These are phyloP conservation scores for Lathyrus oleraceus DNA, from an alignment of 306 rosid species.

Conservation along the genomic window DNA sequence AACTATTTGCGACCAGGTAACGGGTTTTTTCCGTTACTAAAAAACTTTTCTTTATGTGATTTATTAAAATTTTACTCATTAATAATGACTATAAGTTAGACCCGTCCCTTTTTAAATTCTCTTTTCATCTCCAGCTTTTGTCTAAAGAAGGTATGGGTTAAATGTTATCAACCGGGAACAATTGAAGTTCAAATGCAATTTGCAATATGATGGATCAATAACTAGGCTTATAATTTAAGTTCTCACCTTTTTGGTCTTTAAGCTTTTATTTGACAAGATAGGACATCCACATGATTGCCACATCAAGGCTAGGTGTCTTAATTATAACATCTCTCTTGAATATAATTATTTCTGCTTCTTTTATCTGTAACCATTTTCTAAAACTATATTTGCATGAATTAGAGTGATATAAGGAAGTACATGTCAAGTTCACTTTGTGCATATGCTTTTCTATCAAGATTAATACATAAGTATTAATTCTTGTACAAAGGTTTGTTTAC, in stretches of 20 bases:
- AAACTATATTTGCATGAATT: conserved; percentile 5
- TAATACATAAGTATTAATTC: neutral
- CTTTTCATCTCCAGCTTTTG: conserved; percentile 26
- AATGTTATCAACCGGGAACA: conserved; percentile 1
- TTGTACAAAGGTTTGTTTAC: conserved; percentile 1
- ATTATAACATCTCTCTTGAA: neutral
- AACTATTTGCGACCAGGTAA: conserved; percentile 87
- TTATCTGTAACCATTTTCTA: neutral
- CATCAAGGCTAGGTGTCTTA: neutral
- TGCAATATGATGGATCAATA: conserved; percentile 9
- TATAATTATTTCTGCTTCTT: neutral
- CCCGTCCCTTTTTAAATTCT: conserved; percentile 1
- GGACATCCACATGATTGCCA: neutral
- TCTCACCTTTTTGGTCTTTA: conserved; percentile 9
- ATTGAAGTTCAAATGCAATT: conserved; percentile 19
- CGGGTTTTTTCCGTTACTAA: conserved; percentile 22
- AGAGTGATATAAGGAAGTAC: conserved; percentile 12
- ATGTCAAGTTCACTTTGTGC: neutral
- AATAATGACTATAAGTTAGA: neutral
- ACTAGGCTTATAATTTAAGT: neutral
- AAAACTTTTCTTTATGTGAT: conserved; percentile 11
- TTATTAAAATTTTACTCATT: conserved; percentile 17
- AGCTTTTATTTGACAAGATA: neutral
- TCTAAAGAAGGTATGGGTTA: conserved; percentile 1
- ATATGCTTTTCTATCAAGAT: conserved; percentile 8